Evolutionary conservation across 2,329 filamentous ascomycete species (phyloP).

Genomic region (Conoideocrella luteorostrata): DNA sequence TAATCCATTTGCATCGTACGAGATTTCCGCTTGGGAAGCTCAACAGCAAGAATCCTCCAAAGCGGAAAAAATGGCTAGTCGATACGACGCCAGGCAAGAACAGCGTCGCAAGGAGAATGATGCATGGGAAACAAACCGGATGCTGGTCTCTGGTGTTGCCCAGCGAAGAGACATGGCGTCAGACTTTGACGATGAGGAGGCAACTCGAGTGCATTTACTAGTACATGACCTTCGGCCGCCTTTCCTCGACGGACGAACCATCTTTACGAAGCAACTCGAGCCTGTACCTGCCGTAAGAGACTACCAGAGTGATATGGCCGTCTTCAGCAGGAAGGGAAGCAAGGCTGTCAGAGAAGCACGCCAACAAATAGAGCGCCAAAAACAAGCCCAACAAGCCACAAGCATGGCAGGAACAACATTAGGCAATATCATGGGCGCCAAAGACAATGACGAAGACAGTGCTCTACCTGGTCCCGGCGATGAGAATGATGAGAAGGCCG

Average conservation of each 20-base stretch:
- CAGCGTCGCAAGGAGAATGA: slow-evolving; percentile 93
- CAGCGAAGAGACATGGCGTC: slow-evolving; percentile 75
- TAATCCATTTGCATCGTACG: slow-evolving; percentile 79
- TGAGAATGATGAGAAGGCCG: slow-evolving; percentile 53
- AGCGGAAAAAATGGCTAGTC: slow-evolving; percentile 72
- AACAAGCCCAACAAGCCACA: slow-evolving; percentile 91
- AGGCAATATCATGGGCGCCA: slow-evolving; percentile 92
- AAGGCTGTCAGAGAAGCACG: slow-evolving; percentile 85
- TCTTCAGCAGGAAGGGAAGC: slow-evolving; percentile 93
- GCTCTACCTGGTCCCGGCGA: slow-evolving; percentile 71
- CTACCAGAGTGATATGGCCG: slow-evolving; percentile 96
- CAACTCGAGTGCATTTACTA: slow-evolving; percentile 79
- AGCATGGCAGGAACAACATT: slow-evolving; percentile 86
- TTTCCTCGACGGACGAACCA: slow-evolving; percentile 87
- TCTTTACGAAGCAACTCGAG: slow-evolving; percentile 96
- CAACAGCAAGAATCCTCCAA: slow-evolving; percentile 73
- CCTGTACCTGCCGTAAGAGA: slow-evolving; percentile 90
- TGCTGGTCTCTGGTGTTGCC: slow-evolving; percentile 93
- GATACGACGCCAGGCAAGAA: slow-evolving; percentile 61
- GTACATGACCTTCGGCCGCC: slow-evolving; percentile 92
- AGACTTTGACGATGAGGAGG: slow-evolving; percentile 89
- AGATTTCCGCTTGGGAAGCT: slow-evolving; percentile 64
- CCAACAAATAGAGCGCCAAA: slow-evolving; percentile 87
- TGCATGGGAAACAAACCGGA: slow-evolving; percentile 97
- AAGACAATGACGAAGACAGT: slow-evolving; percentile 87